Evolutionary conservation across 139 green algal genomes (phyloP), one percentile per base, ranked within the genome.

Genomic region (Tetraselmis striata): DNA sequence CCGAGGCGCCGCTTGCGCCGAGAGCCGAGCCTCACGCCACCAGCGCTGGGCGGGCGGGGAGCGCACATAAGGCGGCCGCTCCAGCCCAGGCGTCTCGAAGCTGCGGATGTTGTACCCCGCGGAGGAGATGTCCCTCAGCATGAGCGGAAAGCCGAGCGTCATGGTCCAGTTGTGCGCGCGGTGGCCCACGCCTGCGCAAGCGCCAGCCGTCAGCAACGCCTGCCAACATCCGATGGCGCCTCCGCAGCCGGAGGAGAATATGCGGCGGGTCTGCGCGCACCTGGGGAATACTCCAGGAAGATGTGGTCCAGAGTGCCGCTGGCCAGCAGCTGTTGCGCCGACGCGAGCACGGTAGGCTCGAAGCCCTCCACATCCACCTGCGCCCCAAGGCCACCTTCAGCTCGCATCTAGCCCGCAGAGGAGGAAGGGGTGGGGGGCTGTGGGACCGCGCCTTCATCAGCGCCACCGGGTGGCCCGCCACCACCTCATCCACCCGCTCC

Each of bases 281-380:
- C 90, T 23, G 92, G 92, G 0, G 88, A 91, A 76, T 95, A 95
- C 82, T 95, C 91, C 77, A 93, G 83, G 27, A 93, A 59, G 0
- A 93, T 67, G 58, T 94, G 87, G 30, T 88, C 59, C 2, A 92
- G 32, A 25, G 59, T 79, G 81, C 78, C 59, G 31, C 79, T n/a
- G 26, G 80, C 59, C 45, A 90, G 83, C 67, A 90, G 84, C 59
- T 84, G 74, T 1, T 18, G 1, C 22, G 80, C 79, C 23, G 77
- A 78, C 0, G 5, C 31, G 30, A 83, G 30, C 59, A 84, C 79
- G 18, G 22, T 23, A 0, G 89, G 87, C 85, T 96, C 93, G 58
- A 88, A 93, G 0, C 93, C 93, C 83, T 96, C 92, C 22, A 95
- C 88, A 78, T 96, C 93, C 25, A 81, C 78, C 78, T 81, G 32